These are phyloP conservation scores for Haematococcus lacustris DNA, from an alignment of 139 green algal genomes.

Conservation along the genomic window DNA sequence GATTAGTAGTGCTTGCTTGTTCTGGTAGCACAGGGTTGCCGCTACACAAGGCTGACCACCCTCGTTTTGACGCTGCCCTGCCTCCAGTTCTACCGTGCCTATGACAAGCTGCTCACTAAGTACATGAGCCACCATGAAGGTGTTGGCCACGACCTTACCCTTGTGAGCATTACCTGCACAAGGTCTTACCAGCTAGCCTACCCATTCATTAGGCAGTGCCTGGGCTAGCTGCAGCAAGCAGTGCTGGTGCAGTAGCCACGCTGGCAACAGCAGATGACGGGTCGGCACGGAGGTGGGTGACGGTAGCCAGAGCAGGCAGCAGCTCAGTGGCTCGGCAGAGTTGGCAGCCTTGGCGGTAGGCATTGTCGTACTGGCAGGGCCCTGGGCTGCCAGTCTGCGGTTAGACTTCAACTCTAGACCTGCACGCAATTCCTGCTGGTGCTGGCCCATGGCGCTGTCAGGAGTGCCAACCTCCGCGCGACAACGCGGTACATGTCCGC, in stretches of 20 bases:
- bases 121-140: constrained; percentile 23
- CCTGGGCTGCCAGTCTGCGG: neutral
- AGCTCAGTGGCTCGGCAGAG: too few species aligned
- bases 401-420: neutral
- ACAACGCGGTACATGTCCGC: constrained; percentile 25
- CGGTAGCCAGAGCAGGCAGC: too few species aligned
- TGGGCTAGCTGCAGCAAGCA: neutral
- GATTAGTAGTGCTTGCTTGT: too few species aligned
- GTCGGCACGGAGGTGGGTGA: neutral
- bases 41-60: too few species aligned
- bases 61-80: too few species aligned
- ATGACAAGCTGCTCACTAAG: constrained; percentile 14
- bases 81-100: constrained; percentile 27
- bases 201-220: too few species aligned
- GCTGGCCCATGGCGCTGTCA: neutral
- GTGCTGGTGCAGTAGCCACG: neutral
- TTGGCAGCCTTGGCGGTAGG: too few species aligned
- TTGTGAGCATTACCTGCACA: too few species aligned
- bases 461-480: constrained; percentile 20
- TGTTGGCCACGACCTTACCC: constrained; percentile 25
- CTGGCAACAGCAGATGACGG: neutral
- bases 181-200: too few species aligned
- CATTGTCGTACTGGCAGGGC: neutral
- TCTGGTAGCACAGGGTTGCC: too few species aligned
- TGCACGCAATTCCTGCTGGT: neutral